Evolutionary conservation across 1,284 basidiomycete species (phyloP).

Genomic region (Anthracocystis setariae): DNA sequence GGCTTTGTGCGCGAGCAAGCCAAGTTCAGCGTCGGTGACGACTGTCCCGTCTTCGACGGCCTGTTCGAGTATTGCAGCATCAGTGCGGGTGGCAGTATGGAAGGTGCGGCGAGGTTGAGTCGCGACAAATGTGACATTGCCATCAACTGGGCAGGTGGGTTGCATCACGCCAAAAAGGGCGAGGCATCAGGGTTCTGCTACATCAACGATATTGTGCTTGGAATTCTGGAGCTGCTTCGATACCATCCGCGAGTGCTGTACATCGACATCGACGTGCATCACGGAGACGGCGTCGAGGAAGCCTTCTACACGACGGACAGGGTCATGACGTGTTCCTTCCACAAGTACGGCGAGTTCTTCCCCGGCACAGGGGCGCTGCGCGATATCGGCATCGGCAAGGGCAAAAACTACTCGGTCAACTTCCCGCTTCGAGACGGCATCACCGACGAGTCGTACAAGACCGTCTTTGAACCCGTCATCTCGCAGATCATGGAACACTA

Average conservation of each 20-base stretch:
- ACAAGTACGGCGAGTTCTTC: conserved; percentile 99
- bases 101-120: conserved; percentile 94
- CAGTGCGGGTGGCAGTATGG: conserved; percentile 98
- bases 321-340: conserved; percentile 98
- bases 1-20: conserved; percentile 92
- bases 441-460: conserved; percentile 93
- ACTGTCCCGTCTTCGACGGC: conserved; percentile 98
- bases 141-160: conserved; percentile 96
- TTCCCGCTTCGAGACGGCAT: conserved; percentile 96
- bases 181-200: conserved; percentile 99
- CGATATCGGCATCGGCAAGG: conserved; percentile 90
- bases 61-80: conserved; percentile 98
- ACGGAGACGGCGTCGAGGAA: conserved; percentile 98
- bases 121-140: conserved; percentile 98
- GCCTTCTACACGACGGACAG: conserved; percentile 99
- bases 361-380: conserved; percentile 96
- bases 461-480: conserved; percentile 95
- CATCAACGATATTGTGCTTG: conserved; percentile 97
- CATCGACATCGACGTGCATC: conserved; percentile 98
- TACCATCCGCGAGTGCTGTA: conserved; percentile 96
- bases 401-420: conserved; percentile 81
- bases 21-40: conserved; percentile 93
- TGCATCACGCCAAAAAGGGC: conserved; percentile 98
- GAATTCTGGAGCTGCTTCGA: conserved; percentile 91
- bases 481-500: conserved; percentile 94